Evolutionary conservation across 1,284 basidiomycete species (phyloP), one percentile per base, ranked within the genome.

Genomic region (Marasmius fiardii): DNA sequence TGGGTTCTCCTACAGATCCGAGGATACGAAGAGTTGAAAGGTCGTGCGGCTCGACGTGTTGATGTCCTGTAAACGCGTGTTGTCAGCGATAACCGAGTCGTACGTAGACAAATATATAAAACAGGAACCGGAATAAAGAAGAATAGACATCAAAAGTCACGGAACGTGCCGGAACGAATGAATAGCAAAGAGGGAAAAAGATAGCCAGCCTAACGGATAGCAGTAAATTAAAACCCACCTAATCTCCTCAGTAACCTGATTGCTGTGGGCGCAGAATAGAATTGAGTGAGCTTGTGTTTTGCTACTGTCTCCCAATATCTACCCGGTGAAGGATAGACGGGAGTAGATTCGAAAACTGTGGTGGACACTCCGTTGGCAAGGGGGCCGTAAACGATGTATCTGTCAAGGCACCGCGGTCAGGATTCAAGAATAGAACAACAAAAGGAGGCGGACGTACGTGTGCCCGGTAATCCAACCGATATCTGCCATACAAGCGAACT

Each of bases 391-490:
- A 98, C 83, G 70, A 98, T 98, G 78, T 98, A 95, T 11, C 83
- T 85, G 58, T 28, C 18, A 34, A 43, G 43, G 20, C 16, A 53
- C 16, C 23, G 37, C 51, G 28, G 39, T 43, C 34, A 45, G 43
- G 12, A 59, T 31, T 45, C 20, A 49, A 43, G 54, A 59, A 43
- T 20, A 57, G 54, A 44, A 28, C 48, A 8, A 44, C 23, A 34
- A 31, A 48, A 34, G 20, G 28, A 52, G 14, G n/a, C 10, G 34
- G 43, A 72, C 79, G 61, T 65, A 92, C 73, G 93, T 93, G 78
- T 98, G 96, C 37, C 96, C 96, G 3, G 96, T 99, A 74, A 99
- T 98, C 96, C 96, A 99, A 65, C 96, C 96, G 56, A 99, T 84
- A 69, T 99, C 96, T 60, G 96, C 96, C 95, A 98, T 96, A 79